Evolutionary conservation across 2,329 filamentous ascomycete genomes (phyloP), one percentile per base, ranked within the genome.

Genomic region (Graphiopsis chlorocephala): DNA sequence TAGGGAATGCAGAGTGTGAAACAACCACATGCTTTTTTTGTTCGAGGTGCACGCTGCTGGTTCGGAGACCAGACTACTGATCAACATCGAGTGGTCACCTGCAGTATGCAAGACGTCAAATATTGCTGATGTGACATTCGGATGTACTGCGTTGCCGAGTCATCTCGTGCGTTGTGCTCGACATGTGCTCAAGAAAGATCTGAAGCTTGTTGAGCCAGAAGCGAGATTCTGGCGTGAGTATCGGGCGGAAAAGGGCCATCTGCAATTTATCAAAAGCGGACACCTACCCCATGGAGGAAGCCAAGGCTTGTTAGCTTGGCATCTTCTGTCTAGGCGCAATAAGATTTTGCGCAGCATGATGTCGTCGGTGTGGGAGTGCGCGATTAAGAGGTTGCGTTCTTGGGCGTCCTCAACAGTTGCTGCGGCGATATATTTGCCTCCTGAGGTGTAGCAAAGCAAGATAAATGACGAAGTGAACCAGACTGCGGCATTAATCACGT

Each of bases 341-440:
- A 55, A 45, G 48, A 62, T 62, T 62, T 55, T 62, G 60, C 60
- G 60, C 60, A 62, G 60, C 59, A 50, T 5, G 17, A 45, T 45
- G 31, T 56, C 53, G 53, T 38, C 12, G 31, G 29, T 33, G 31
- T 42, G 29, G 6, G 17, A 14, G 15, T 58, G 55, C 55, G 55
- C 55, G 55, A 58, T 58, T 58, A 58, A 58, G 23, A 11, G 15
- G 52, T 35, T 56, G 53, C 29, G 12, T 11, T 56, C 31, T 31
- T 38, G 17, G 14, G n/a, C 31, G n/a, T 56, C 10, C 31, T 25
- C 31, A 56, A 56, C 53, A 25, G 29, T 26, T 35, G 20, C 53
- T 38, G 53, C 53, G 31, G 53, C 29, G 47, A 33, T 3, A 25
- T 12, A 14, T 23, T 56, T 20, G 53, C 53, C 53, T 38, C 31